Evolutionary conservation across 352 stramenopile genomes (phyloP).

Genomic region (Halophytophthora polymorphica): DNA sequence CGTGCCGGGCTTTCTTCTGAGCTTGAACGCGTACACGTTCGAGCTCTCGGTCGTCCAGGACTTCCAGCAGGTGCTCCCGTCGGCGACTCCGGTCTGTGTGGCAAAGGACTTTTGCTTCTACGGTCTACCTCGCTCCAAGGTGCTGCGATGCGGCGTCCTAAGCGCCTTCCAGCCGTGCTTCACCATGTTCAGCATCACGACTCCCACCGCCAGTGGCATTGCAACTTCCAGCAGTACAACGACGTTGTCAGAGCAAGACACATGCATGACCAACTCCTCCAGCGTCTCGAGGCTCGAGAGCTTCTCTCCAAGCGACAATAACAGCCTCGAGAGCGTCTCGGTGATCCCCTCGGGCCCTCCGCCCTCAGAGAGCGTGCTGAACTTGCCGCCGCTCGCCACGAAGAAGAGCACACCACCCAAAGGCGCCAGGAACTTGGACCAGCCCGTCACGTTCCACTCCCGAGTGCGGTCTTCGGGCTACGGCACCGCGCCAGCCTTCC

Average conservation of each 20-base stretch:
- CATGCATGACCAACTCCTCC: not conserved
- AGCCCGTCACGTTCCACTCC: conserved; percentile 79
- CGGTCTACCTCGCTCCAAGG: conserved; percentile 8
- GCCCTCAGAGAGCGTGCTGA: conserved; percentile 54
- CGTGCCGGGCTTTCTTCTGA: conserved; percentile 43
- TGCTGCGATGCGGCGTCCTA: conserved; percentile 39
- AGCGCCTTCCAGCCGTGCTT: conserved; percentile 73
- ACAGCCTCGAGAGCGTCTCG: conserved; percentile 30
- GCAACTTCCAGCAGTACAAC: conserved; percentile 10
- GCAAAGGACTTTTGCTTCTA: conserved; percentile 62
- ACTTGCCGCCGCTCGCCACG: conserved; percentile 35
- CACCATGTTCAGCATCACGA: conserved; percentile 27
- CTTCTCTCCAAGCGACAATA: conserved; percentile 1
- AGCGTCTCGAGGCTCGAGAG: not conserved
- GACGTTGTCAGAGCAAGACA: conserved; percentile 8
- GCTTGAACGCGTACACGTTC: conserved; percentile 69
- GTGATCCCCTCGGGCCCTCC: conserved; percentile 49
- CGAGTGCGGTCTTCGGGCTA: conserved; percentile 84
- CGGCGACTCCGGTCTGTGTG: conserved; percentile 31
- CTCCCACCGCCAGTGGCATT: not conserved
- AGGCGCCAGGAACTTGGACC: conserved; percentile 38
- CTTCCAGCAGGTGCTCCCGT: conserved; percentile 31
- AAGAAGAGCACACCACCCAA: conserved; percentile 25
- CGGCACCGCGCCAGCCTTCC: conserved; percentile 28
- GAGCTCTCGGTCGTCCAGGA: conserved; percentile 52